Conservation (phyloP, 495 filamentous ascomycete genomes). For the Neurospora tetrasperma region DNA sequence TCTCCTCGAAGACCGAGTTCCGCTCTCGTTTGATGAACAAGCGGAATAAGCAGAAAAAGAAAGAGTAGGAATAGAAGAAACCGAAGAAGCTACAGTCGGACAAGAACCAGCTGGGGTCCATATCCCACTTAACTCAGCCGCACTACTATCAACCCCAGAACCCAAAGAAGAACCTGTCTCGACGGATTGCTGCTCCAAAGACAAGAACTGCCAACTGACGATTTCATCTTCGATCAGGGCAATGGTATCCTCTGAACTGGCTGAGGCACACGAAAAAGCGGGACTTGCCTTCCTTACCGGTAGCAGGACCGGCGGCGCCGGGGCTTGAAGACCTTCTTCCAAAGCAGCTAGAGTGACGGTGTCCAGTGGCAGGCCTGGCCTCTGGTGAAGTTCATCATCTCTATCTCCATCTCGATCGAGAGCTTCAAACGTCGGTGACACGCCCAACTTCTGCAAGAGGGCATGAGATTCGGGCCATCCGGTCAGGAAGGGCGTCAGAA, state of each 20-base stretch:
- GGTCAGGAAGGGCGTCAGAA: slow-evolving; percentile 1
- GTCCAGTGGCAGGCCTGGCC: background rate
- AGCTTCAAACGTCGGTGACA: background rate
- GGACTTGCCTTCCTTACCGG: background rate
- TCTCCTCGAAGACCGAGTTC: background rate
- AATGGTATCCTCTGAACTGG: background rate
- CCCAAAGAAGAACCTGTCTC: background rate
- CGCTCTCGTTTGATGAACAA: background rate
- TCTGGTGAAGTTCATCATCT: background rate
- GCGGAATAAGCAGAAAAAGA: background rate
- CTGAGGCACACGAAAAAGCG: background rate
- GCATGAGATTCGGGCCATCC: background rate
- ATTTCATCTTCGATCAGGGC: background rate
- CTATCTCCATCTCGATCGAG: background rate
- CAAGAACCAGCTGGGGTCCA: background rate
- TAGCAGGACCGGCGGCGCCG: no score
- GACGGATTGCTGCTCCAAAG: background rate
- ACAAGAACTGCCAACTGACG: background rate
- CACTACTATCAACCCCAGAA: background rate
- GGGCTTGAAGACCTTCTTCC: background rate
- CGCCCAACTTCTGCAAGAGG: background rate
- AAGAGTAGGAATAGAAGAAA: background rate
- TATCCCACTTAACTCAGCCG: background rate
- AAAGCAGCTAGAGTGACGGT: background rate
- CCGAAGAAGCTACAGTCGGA: background rate